Evolutionary conservation across 2,329 filamentous ascomycete species (phyloP), one percentile per base, ranked within the genome.

Genomic region (Cladosporium velox): DNA sequence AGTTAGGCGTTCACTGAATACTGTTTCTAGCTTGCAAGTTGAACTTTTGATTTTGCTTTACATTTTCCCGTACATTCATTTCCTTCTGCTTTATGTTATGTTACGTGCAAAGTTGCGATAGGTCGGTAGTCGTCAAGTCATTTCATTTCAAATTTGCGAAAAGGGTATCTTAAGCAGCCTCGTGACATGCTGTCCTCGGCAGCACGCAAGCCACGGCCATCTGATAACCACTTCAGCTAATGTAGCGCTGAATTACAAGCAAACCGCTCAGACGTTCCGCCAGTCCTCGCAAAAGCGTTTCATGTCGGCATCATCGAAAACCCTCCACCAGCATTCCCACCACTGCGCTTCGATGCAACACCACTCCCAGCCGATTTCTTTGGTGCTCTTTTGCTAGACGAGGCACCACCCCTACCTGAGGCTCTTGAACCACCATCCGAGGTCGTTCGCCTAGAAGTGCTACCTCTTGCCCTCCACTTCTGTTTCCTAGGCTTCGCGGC

Each of bases 301-400:
- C n/a, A 65, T 14, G 63, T 65, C 21, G 63, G 63, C 63, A 65
- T 65, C 44, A 59, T 59, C 2, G 55, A 59, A 24, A 65, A 65
- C 2, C 62, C 62, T 38, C 62, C 55, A 21, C 52, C 38, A 38
- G 28, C 52, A 26, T 38, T 38, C 18, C 28, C 44, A 28, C 54
- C 54, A 26, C 30, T 32, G 14, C 63, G 41, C 60, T 59, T 60
- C n/a, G 41, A 30, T 24, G 41, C 41, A 21, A 30, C 41, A 3
- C 28, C 38, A 38, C 61, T 26, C 18, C 26, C 30, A 21, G 52
- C 18, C 41, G 55, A 59, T 32, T 28, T 30, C 24, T 60, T 65
- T 3, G 55, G 32, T 14, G 44, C 44, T 41, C 55, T 54, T 10
- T 44, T 41, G 14, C 21, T 41, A 14, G 62, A 34, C 12, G 26